These are phyloP conservation scores for Wickerhamomyces alni DNA, from an alignment of 805 yeast genomes.

Conservation along the genomic window DNA sequence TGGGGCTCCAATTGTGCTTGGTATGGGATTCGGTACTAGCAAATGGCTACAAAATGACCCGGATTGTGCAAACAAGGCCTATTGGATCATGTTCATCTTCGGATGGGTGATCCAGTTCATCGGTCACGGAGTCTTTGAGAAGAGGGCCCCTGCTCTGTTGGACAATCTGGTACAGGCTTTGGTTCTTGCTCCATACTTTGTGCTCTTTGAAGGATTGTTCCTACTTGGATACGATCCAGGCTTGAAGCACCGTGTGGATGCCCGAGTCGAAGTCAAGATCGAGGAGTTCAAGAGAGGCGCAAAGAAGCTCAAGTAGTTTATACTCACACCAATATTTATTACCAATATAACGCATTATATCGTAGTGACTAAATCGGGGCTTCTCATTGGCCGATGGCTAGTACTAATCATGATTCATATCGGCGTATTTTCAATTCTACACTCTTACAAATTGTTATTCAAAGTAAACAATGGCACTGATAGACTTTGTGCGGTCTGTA, in stretches of 20 bases:
- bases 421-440: too few species aligned
- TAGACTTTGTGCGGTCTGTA: neutral
- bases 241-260: constrained; percentile 33
- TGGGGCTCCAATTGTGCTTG: constrained; percentile 34
- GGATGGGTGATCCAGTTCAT: constrained; percentile 83
- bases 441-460: too few species aligned
- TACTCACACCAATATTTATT: too few species aligned
- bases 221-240: constrained; percentile 50
- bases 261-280: constrained; percentile 29
- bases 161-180: constrained; percentile 82
- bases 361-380: too few species aligned
- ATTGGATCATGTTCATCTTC: constrained; percentile 34
- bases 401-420: too few species aligned
- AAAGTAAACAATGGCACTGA: neutral
- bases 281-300: constrained; percentile 21
- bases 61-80: constrained; percentile 2
- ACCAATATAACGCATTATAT: too few species aligned
- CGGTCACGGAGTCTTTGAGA: constrained; percentile 82
- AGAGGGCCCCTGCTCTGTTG: constrained; percentile 77
- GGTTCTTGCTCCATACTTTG: constrained; percentile 88
- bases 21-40: constrained; percentile 20
- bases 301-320: too few species aligned
- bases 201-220: constrained; percentile 70
- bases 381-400: too few species aligned
- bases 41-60: constrained; percentile 17